phyloP scores from a whole-genome alignment of 306 rosid species.

The Cucurbita pepo region DNA sequence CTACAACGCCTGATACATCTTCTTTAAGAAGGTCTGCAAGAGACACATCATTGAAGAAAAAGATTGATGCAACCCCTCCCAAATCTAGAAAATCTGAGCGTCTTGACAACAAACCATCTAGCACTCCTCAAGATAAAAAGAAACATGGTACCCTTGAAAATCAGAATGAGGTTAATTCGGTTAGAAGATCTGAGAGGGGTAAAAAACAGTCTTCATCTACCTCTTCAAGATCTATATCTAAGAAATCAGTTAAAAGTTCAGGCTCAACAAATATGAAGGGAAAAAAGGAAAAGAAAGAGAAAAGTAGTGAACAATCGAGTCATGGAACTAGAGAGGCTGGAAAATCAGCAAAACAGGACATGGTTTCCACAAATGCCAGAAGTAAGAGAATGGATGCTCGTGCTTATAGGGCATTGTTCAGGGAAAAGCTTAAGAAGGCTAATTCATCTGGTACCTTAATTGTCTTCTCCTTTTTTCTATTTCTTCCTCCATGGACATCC shows the following conservation, averaged over 20 bases:
- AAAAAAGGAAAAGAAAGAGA: slow-evolving; percentile 30
- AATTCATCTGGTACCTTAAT: slow-evolving; percentile 15
- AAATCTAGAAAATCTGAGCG: slow-evolving; percentile 27
- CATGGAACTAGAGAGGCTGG: slow-evolving; percentile 23
- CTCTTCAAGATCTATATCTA: slow-evolving; percentile 32
- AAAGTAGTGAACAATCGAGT: slow-evolving; percentile 28
- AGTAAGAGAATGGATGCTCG: slow-evolving; percentile 26
- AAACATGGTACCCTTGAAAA: slow-evolving; percentile 27
- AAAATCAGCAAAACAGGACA: slow-evolving; percentile 12
- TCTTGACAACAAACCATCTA: slow-evolving; percentile 17
- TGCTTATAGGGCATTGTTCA: slow-evolving; percentile 23
- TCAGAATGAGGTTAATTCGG: slow-evolving; percentile 27
- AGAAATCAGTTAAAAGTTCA: slow-evolving; percentile 22
- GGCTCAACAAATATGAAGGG: slow-evolving; percentile 20
- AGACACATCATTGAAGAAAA: slow-evolving; percentile 24
- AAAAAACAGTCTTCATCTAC: slow-evolving; percentile 13
- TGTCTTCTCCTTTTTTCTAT: neutral
- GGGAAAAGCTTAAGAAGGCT: slow-evolving; percentile 13
- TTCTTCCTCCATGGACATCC: neutral
- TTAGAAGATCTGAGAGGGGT: slow-evolving; percentile 45
- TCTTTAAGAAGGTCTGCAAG: slow-evolving; percentile 43
- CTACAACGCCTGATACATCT: slow-evolving; percentile 18
- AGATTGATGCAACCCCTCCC: slow-evolving; percentile 14
- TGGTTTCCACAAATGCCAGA: slow-evolving; percentile 13
- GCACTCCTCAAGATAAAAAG: slow-evolving; percentile 13